Percentiles rank a stretch among this genome's conserved stretches.
Evolutionary conservation across 129 eudicot genomes (phyloP).

Genomic region (Scalesia atractyloides): DNA sequence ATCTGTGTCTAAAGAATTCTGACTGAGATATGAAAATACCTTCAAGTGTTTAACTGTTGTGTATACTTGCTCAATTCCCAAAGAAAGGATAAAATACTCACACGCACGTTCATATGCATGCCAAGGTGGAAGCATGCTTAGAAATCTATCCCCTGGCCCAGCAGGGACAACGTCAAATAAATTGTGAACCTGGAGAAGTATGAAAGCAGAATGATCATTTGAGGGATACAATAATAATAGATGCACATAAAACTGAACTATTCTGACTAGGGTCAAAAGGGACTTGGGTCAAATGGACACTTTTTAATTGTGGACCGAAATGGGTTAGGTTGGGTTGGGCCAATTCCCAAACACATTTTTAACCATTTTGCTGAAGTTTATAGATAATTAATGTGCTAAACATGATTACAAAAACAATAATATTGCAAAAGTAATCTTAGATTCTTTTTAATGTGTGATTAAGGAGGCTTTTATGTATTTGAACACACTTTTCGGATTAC

Average conservation of each 20-base stretch:
- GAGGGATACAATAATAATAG: conserved; percentile 3
- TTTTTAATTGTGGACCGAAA: not conserved
- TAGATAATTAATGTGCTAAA: not conserved
- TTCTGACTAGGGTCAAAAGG: not conserved
- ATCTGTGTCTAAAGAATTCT: conserved; percentile 1
- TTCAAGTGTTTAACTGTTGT: conserved; percentile 70
- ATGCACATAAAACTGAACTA: conserved; percentile 1
- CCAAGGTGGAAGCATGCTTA: conserved; percentile 99
- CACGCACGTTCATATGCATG: conserved; percentile 96
- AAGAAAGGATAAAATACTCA: conserved; percentile 75
- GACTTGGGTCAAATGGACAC: not conserved
- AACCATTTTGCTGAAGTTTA: not conserved
- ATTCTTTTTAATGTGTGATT: too few relatives aligned
- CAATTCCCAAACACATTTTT: not conserved
- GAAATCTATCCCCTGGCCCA: conserved; percentile 82
- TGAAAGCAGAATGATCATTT: conserved; percentile 1
- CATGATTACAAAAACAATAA: not conserved
- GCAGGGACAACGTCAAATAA: conserved; percentile 83
- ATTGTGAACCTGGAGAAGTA: conserved; percentile 49
- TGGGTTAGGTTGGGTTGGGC: not conserved
- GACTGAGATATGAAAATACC: conserved; percentile 44
- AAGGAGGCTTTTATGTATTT: too few relatives aligned
- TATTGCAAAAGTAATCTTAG: not conserved
- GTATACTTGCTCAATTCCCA: conserved; percentile 83
- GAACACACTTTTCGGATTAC: too few relatives aligned